Evolutionary conservation across 2,329 filamentous ascomycete species (phyloP), one percentile per base, ranked within the genome.

Genomic region (Neofusicoccum umdonicola): DNA sequence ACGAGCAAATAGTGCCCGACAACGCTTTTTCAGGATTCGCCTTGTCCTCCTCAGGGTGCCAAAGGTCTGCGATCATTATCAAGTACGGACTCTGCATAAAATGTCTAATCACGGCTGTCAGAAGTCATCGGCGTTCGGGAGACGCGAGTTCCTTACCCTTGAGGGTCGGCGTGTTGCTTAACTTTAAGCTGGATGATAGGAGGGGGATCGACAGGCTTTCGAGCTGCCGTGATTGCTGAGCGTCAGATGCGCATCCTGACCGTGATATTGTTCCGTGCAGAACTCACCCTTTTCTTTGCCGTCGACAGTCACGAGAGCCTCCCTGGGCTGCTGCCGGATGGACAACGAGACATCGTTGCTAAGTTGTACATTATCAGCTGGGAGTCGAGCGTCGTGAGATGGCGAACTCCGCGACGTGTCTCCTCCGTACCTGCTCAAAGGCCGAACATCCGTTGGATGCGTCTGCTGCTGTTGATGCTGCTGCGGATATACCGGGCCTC

Each of bases 141-240:
- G 12, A 37, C 11, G 45, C 56, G 35, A 31, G 22, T 8, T 31
- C 80, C 86, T 74, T 83, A 90, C 86, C 90, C 81, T 77, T 85
- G 78, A 17, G 84, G 81, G 73, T 87, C 86, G 35, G 72, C 74
- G 34, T 76, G 73, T 54, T 78, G 74, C 58, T 76, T 78, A 64
- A 88, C 85, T 76, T 78, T 77, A 52, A 96, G 83, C 78, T 94
- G 88, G 51, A 96, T 82, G 70, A 96, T 91, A 47, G 92, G 92
- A 12, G 92, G 92, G 60, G 93, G 92, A 74, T 97, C 92, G 71
- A 97, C 87, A 7, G 92, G 91, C 77, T 96, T 96, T 69, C 92
- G 88, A 72, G 91, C 90, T 91, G 74, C 19, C n/a, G 37, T 5
- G 54, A 35, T 52, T 12, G 48, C 64, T 22, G 15, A 4, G 47